Percentiles rank a stretch among this genome's conserved stretches.
Conservation (phyloP, 2,329 filamentous ascomycete genomes). For the Arthrobotrys sphaeroides region DNA sequence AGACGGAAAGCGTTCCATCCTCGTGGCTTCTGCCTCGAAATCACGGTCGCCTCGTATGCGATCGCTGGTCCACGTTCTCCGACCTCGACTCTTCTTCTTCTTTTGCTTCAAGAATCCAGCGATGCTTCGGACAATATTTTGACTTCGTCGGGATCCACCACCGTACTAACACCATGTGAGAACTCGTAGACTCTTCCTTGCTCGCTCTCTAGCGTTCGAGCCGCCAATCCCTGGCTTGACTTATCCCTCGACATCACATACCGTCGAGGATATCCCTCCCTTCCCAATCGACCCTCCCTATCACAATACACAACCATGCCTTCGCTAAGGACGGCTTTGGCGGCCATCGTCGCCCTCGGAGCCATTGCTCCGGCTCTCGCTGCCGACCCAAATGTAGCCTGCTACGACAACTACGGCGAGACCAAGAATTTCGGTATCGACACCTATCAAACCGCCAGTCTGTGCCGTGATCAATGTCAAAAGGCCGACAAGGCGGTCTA, state of each 20-base stretch:
- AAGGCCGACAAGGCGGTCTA: slow-evolving; percentile 65
- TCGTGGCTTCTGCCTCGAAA: slow-evolving; percentile 14
- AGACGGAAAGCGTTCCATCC: not conserved
- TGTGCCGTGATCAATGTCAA: slow-evolving; percentile 30
- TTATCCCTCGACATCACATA: slow-evolving; percentile 8
- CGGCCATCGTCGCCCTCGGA: slow-evolving; percentile 30
- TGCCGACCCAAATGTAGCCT: not conserved
- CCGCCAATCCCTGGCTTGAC: slow-evolving; percentile 3
- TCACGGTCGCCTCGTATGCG: not conserved
- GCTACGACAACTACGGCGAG: slow-evolving; percentile 34
- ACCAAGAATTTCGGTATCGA: slow-evolving; percentile 33
- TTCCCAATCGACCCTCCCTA: slow-evolving; percentile 1
- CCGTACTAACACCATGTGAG: slow-evolving; percentile 2
- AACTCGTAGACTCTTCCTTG: slow-evolving; percentile 6
- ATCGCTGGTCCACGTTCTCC: not conserved
- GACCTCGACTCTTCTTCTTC: not conserved
- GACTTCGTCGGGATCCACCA: not conserved
- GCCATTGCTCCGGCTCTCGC: slow-evolving; percentile 27
- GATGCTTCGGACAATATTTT: no score
- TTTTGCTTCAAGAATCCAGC: no score
- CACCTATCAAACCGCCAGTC: slow-evolving; percentile 46
- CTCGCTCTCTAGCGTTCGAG: not conserved
- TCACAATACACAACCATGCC: slow-evolving; percentile 24
- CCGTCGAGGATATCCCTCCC: slow-evolving; percentile 16
- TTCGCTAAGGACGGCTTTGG: slow-evolving; percentile 37